Base-by-base conservation (phyloP, 805 yeast species). In the Barnettozyma sp. region DNA sequence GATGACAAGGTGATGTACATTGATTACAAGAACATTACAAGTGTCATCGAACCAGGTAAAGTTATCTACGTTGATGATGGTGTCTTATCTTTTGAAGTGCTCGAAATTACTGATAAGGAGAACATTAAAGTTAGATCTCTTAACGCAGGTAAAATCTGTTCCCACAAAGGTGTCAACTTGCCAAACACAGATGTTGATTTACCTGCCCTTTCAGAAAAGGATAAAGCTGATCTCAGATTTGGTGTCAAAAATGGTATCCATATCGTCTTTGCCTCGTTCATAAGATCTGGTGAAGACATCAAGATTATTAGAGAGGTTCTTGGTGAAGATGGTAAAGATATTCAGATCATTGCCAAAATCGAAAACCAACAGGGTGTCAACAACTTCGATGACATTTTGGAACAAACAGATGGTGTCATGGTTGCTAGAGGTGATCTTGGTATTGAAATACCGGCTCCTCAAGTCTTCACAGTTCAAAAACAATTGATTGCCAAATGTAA, bases 371-470 rank as follows among this genome's bases (percentile, higher is more conserved):
- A 92, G 71, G 98, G 98, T 76, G 97, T 92, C 58, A 88, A 92
- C 83, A 92, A 92, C 80, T 92, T 92, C 62, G 98, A 92, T 66
- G 97, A 85, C 46, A 92, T 92, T 60, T 78, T 92, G 62, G 64
- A 63, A 56, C 95, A 79, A 66, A 92, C 98, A 46, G 98, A 92
- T 63, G 98, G 97, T 74, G 96, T 92, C 60, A 92, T 92, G 98
- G 97, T 92, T 64, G 98, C 98, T 58, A 82, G 98, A 71, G 98
- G 98, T 76, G 98, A 92, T 67, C 76, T 92, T 58, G 98, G 98
- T 76, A 92, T 92, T 59, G 98, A 92, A 74, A 92, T 92, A 59
- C 97, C 97, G 51, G 97, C 98, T 50, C 90, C 97, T 48, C 94
- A 88, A 72, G 98, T 92, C 46, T 88, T 92, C 65, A 87, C 92